Evolutionary conservation across 768 basidiomycete species (phyloP), one percentile per base, ranked within the genome.

Genomic region (Termitomyces bulborhizus): DNA sequence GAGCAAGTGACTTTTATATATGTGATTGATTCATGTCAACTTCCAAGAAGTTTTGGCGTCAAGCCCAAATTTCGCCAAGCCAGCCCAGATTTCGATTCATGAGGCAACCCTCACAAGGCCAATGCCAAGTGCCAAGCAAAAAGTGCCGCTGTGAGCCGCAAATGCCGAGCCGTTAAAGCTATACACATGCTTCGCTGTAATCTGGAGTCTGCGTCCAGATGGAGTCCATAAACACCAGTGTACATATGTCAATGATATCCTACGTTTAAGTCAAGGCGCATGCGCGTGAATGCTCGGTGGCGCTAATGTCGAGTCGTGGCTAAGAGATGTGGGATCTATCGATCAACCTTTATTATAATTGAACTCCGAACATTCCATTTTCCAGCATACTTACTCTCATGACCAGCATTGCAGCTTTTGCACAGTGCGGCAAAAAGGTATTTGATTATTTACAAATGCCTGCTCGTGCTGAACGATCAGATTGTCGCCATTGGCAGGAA

Each of bases 401-500:
- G 50, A 34, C 53, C 34, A 60, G 37, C 52, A 49, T 58, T 18
- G 62, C 60, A 34, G 67, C 73, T 31, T 74, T 76, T 51, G 57
- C 71, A 56, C 68, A 68, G 21, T 65, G 61, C 18, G 72, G 74
- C 55, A 76, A 71, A 60, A 74, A 76, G 63, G 74, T 68, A 57
- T 45, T 55, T 43, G 26, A 43, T 26, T 26, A 37, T 15, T 32
- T 46, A 21, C 43, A 40, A 40, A 24, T 41, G 32, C 2, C 39
- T 31, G 9, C 15, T 36, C 24, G 8, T 52, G 7, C 44, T 31
- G 27, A 18, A 43, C 42, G 37, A 39, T 21, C 51, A 93, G 89
- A 95, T 98, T 62, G 87, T 98, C 36, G 95, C 93, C 36, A 98
- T 98, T 56, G 96, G 96, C 34, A 83, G 96, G 56, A 98, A 97